A percentile compares a stretch with the other conserved stretches of the same genome.
These are phyloP conservation scores for Cladorrhinum samala DNA, from an alignment of 495 filamentous ascomycete genomes.

Conservation along the genomic window DNA sequence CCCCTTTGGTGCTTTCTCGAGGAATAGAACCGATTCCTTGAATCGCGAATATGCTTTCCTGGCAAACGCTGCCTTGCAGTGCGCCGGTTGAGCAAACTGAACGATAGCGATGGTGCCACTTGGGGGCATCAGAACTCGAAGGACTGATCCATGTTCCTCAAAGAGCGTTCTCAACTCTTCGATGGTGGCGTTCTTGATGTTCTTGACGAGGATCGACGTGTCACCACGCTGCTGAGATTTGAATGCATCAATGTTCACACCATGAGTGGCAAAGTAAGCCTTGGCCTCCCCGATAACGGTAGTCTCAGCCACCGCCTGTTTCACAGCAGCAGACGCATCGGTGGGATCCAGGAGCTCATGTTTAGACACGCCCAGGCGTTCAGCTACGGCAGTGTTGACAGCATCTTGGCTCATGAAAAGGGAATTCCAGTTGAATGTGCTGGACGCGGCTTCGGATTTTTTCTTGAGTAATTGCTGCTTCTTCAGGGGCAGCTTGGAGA, in stretches of 20 bases:
- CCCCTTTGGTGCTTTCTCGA: conserved; percentile 87
- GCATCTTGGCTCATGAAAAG: conserved; percentile 98
- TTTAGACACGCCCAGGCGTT: conserved; percentile 81
- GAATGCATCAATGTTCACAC: conserved; percentile 87
- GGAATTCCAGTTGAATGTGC: conserved; percentile 91
- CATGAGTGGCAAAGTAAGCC: conserved; percentile 75
- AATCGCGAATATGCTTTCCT: conserved; percentile 81
- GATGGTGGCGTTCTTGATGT: conserved; percentile 73
- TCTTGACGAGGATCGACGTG: conserved; percentile 87
- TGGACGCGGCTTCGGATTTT: conserved; percentile 67
- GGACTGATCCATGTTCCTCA: conserved; percentile 65
- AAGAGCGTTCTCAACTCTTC: conserved; percentile 63
- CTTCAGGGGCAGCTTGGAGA: conserved; percentile 86
- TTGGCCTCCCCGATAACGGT: conserved; percentile 95
- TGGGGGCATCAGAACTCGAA: conserved; percentile 81
- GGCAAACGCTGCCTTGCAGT: conserved; percentile 75
- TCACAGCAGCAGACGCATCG: conserved; percentile 85
- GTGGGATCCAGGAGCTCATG: conserved; percentile 89
- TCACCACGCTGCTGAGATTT: conserved; percentile 76
- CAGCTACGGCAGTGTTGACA: conserved; percentile 83
- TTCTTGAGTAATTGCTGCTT: conserved; percentile 86
- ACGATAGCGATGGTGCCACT: conserved; percentile 89
- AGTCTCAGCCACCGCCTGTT: conserved; percentile 95
- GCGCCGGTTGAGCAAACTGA: conserved; percentile 69
- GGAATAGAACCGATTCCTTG: conserved; percentile 83